Conservation (phyloP, 2,329 filamentous ascomycete genomes). For the Microcera coccophila region DNA sequence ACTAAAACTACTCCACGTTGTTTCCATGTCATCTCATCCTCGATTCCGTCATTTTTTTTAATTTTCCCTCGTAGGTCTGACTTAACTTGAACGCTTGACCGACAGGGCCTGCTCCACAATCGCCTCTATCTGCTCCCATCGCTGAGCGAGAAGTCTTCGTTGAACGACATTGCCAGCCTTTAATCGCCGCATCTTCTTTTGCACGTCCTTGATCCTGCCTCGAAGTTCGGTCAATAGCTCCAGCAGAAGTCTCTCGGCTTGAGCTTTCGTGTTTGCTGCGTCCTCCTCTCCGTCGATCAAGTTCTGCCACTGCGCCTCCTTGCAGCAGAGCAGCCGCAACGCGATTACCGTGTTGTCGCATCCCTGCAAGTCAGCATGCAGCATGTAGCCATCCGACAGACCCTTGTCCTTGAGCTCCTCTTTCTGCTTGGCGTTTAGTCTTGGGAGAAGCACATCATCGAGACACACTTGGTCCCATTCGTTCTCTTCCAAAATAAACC, state of each 20-base stretch:
- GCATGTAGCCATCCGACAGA: conserved; percentile 50
- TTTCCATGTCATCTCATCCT: no score
- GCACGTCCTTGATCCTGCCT: conserved; percentile 27
- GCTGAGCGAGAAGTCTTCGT: conserved; percentile 33
- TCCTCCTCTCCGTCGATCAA: conserved; percentile 40
- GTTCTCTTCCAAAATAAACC: conserved; percentile 48
- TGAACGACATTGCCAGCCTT: conserved; percentile 30
- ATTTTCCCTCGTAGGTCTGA: no score
- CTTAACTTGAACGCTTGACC: no score
- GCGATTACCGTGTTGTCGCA: conserved; percentile 55
- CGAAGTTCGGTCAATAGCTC: conserved; percentile 38
- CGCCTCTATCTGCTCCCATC: conserved; percentile 43
- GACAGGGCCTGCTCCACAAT: conserved; percentile 38
- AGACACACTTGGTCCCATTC: conserved; percentile 48
- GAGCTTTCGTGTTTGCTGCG: conserved; percentile 42
- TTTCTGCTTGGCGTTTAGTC: conserved; percentile 35
- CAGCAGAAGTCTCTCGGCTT: conserved; percentile 36
- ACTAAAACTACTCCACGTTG: no score
- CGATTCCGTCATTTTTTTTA: no score
- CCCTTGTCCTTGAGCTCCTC: conserved; percentile 40
- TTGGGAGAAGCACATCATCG: conserved; percentile 45
- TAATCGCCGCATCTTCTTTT: conserved; percentile 32
- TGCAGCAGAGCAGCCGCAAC: conserved; percentile 36
- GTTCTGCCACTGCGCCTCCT: conserved; percentile 37
- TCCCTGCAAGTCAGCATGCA: conserved; percentile 33